Evolutionary conservation across 2,329 filamentous ascomycete species (phyloP), one percentile per base, ranked within the genome.

Genomic region (Endothia cerciana): DNA sequence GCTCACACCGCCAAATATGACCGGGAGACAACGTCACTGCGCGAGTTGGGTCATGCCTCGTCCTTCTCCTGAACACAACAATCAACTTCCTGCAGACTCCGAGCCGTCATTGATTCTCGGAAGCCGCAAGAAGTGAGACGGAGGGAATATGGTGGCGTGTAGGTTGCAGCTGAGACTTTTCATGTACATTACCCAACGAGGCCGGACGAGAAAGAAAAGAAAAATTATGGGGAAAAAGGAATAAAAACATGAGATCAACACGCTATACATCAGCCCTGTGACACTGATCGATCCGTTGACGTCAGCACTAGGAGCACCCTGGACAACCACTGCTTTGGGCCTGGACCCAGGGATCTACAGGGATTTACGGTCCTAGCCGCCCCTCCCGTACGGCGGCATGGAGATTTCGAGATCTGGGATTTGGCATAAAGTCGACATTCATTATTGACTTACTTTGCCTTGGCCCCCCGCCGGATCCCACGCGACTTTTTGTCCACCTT

Each of bases 361-460:
- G 51, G 51, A 11, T 36, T 1, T 55, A 15, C 51, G 30, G 51
- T n/a, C 19, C 28, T 36, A 33, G 19, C 51, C 51, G 51, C 30
- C 51, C 15, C 28, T 55, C 17, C 28, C 30, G 13, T 15, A 43
- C 41, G 13, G 41, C 4, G 38, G 19, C 36, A 40, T 49, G 51
- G 49, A 38, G 30, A 30, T 59, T n/a, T n/a, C 49, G 36, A 19
- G 47, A 22, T 13, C 40, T 60, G 41, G 41, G 41, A 43, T 43
- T 11, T 43, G 41, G 41, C 41, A 59, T 43, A 63, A 40, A 13
- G 36, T 58, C 60, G 51, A 59, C 58, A 59, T 47, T 51, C 57
- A 67, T 62, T n/a, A n/a, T n/a, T n/a, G n/a, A n/a, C n/a, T n/a
- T n/a, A n/a, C n/a, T n/a, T 59, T 45, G 58, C 51, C 41, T n/a